Evolutionary conservation across 2,329 filamentous ascomycete genomes (phyloP).

Genomic region (Colletotrichum abscissum): DNA sequence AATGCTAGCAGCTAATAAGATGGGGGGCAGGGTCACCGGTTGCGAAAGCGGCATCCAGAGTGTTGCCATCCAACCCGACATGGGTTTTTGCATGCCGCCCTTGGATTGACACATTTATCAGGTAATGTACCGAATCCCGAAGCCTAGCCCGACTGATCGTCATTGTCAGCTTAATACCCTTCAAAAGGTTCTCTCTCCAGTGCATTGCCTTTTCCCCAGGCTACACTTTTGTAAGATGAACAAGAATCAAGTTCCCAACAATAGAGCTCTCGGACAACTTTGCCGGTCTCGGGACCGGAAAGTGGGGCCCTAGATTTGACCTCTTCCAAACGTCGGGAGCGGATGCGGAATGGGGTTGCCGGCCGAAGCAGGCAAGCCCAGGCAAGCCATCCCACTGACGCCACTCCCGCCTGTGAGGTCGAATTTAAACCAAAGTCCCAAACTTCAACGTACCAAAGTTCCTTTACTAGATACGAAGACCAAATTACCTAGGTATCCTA

Average conservation of each 20-base stretch:
- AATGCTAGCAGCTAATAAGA: too few relatives aligned
- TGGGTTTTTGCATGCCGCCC: too few relatives aligned
- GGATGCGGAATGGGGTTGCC: neutral
- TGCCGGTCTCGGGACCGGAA: constrained; percentile 32
- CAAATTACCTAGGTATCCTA: neutral
- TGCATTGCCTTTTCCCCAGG: neutral
- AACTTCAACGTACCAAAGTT: neutral
- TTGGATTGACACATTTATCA: neutral
- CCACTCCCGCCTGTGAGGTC: neutral
- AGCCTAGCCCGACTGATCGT: neutral
- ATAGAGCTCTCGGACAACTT: neutral
- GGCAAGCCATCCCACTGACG: neutral
- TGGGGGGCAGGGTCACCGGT: neutral
- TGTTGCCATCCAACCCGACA: neutral
- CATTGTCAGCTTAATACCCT: neutral
- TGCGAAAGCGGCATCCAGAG: constrained; percentile 26
- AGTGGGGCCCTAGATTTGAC: neutral
- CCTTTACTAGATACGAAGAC: neutral
- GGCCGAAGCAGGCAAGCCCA: neutral
- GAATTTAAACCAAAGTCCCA: neutral
- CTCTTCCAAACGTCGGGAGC: neutral
- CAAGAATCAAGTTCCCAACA: neutral
- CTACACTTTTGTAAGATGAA: neutral
- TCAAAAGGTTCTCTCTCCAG: neutral
- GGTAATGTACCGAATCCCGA: neutral